Evolutionary conservation across 495 filamentous ascomycete species (phyloP), one percentile per base, ranked within the genome.

Genomic region (Tuber magnatum): DNA sequence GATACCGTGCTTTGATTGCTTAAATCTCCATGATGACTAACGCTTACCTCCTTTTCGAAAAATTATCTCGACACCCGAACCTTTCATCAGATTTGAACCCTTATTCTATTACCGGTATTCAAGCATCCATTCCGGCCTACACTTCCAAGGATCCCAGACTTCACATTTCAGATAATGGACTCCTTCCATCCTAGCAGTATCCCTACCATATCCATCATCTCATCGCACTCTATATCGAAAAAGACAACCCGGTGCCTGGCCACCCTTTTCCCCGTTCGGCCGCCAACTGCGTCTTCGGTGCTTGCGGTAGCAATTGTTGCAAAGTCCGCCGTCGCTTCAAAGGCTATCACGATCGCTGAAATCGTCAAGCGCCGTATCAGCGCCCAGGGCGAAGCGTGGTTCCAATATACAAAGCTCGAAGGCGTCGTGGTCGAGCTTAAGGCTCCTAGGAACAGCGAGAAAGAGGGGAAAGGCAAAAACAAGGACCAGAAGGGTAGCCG

Each of bases 281-380:
- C 78, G 38, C 46, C 24, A 41, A 43, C 22, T 39, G 51, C 18
- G 20, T 61, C 20, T 8, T 69, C 41, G 44, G 22, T 65, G 28
- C 81, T 81, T 0, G 81, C 83, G 73, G 80, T 84, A 65, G 77
- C 73, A 32, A 38, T 82, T n/a, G 68, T n/a, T 35, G 88, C 89
- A 39, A 88, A 87, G 77, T 85, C 85, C 9, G 72, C 79, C 8
- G 85, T 85, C 3, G 85, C 87, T 8, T 82, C 84, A 77, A 93
- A 93, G 81, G 84, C 91, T 71, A 86, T 92, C 74, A 89, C 87
- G 22, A 86, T 92, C 38, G 85, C 86, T 42, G 91, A 92, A 83
- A 88, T 92, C 24, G 85, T 87, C 20, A 91, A 91, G 77, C 84
- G 89, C 35, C 85, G 88, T 41, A 84, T 92, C 68, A 83, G 75